These are phyloP conservation scores for Talaromyces sp. DNA, from an alignment of 2,329 filamentous ascomycete genomes.

Conservation along the genomic window DNA sequence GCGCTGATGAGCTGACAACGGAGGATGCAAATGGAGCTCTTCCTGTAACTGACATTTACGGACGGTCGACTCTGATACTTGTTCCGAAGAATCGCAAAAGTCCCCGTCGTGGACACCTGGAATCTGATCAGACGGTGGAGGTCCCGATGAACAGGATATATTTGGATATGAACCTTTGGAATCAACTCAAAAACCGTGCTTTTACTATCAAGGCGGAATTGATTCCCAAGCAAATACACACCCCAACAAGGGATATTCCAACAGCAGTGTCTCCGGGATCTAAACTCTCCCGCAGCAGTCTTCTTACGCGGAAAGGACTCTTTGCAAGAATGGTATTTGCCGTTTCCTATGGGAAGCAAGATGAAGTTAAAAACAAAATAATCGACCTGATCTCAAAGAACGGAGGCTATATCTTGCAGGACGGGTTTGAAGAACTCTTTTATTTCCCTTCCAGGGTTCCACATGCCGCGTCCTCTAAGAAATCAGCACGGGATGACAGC, in stretches of 20 bases:
- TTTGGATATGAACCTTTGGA: conserved; percentile 43
- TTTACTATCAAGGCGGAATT: conserved; percentile 25
- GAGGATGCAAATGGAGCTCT: conserved; percentile 17
- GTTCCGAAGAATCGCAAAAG: conserved; percentile 39
- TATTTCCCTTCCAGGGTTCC: conserved; percentile 36
- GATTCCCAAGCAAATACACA: conserved; percentile 23
- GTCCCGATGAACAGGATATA: conserved; percentile 43
- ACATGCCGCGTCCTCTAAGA: conserved; percentile 23
- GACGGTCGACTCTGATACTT: conserved; percentile 36
- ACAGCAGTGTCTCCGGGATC: conserved; percentile 45
- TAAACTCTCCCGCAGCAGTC: conserved; percentile 39
- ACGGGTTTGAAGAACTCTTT: conserved; percentile 80
- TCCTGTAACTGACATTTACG: conserved; percentile 39
- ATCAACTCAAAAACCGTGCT: conserved; percentile 36
- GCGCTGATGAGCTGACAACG: conserved; percentile 20
- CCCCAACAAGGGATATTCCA: conserved; percentile 34
- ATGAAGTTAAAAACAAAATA: conserved; percentile 52
- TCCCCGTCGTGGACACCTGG: conserved; percentile 26
- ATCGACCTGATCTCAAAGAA: conserved; percentile 61
- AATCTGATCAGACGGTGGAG: conserved; percentile 28
- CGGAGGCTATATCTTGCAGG: conserved; percentile 65
- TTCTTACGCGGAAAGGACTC: conserved; percentile 37
- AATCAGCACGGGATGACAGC: conserved; percentile 12
- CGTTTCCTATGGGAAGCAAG: conserved; percentile 63
- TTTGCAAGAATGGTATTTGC: conserved; percentile 86